Evolutionary conservation across 1,284 basidiomycete species (phyloP).

Genomic region (Cryptococcus sp.): DNA sequence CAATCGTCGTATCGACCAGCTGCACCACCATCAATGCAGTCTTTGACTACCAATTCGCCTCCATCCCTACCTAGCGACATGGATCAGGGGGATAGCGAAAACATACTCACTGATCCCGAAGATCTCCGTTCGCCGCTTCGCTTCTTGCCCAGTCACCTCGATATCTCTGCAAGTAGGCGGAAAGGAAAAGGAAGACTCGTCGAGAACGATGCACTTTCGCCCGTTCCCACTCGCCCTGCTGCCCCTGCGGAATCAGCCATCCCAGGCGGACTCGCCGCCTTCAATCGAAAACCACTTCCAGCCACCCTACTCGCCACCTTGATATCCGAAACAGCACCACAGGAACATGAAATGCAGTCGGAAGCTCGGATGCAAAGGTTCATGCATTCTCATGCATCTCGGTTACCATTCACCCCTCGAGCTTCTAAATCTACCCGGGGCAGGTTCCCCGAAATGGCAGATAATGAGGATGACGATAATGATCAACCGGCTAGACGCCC

Average conservation of each 20-base stretch:
- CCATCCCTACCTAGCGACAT: conserved; percentile 9
- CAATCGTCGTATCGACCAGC: no score
- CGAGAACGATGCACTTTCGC: conserved; percentile 3
- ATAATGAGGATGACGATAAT: conserved; percentile 43
- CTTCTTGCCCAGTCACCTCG: conserved; percentile 21
- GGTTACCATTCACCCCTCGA: conserved; percentile 38
- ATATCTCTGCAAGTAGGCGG: conserved; percentile 12
- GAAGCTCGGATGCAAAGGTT: conserved; percentile 41
- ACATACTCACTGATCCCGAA: conserved; percentile 7
- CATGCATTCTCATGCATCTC: conserved; percentile 35
- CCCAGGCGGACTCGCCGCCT: conserved; percentile 4
- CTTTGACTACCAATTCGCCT: conserved; percentile 31
- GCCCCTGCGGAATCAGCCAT: not conserved
- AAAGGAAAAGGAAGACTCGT: conserved; percentile 32
- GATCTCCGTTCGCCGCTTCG: conserved; percentile 13
- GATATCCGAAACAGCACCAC: conserved; percentile 38
- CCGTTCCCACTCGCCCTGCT: not conserved
- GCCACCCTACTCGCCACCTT: conserved; percentile 41
- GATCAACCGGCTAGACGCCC: not conserved
- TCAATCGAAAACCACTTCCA: conserved; percentile 35
- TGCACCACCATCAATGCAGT: no score
- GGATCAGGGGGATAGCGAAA: not conserved
- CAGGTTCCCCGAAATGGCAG: conserved; percentile 44
- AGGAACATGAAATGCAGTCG: conserved; percentile 45
- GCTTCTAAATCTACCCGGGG: conserved; percentile 34